Conservation (phyloP, 768 basidiomycete species). For the Pulveroboletus sp. region DNA sequence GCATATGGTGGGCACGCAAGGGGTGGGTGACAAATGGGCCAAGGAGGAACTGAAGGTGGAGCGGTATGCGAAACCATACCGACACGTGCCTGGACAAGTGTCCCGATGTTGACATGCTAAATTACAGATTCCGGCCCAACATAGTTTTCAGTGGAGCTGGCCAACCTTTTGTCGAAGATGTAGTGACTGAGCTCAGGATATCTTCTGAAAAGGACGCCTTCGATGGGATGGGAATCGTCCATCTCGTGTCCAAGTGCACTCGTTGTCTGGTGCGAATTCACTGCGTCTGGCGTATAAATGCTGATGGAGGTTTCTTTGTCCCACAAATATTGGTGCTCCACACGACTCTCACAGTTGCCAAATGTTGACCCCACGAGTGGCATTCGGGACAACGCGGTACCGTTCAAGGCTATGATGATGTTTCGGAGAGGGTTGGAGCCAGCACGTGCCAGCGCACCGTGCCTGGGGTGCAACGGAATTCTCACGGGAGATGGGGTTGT, state of each 20-base stretch:
- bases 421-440: constrained; percentile 62
- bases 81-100: not conserved
- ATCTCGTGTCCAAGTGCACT: constrained; percentile 63
- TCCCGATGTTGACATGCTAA: constrained; percentile 2
- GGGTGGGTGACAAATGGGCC: constrained; percentile 51
- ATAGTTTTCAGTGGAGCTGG: constrained; percentile 63
- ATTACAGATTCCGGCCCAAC: constrained; percentile 68
- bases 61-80: constrained; percentile 39
- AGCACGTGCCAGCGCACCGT: constrained; percentile 45
- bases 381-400: constrained; percentile 64
- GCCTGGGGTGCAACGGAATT: constrained; percentile 65
- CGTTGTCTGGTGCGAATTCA: constrained; percentile 61
- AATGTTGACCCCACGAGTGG: constrained; percentile 68
- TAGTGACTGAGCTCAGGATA: constrained; percentile 59
- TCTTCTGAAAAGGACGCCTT: constrained; percentile 32
- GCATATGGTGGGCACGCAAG: constrained; percentile 44
- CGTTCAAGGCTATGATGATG: constrained; percentile 72
- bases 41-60: constrained; percentile 50
- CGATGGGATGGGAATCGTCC: constrained; percentile 32
- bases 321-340: not conserved
- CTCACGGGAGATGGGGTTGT: constrained; percentile 48
- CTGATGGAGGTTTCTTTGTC: constrained; percentile 1
- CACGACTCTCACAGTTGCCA: constrained; percentile 50
- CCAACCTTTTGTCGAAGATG: constrained; percentile 68
- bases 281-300: constrained; percentile 1